phyloP scores from a whole-genome alignment of 2,329 filamentous ascomycete genomes.

The Simplicillium aogashimaense region DNA sequence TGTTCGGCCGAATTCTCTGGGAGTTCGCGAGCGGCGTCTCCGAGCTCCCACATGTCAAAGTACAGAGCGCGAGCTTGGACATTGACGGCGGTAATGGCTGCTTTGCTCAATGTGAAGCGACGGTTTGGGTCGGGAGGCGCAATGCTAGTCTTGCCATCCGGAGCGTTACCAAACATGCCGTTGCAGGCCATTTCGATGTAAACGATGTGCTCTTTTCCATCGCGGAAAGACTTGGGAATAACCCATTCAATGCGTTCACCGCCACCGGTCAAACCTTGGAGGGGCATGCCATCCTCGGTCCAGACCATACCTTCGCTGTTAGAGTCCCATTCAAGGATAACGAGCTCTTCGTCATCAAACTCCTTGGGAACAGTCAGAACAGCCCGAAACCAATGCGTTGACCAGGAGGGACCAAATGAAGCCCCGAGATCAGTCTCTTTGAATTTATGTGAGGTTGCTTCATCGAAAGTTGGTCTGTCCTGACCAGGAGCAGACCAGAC shows the following conservation, averaged over 20 bases:
- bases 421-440: slow-evolving; percentile 64
- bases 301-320: slow-evolving; percentile 93
- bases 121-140: slow-evolving; percentile 81
- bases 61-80: slow-evolving; percentile 71
- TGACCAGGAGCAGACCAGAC: slow-evolving; percentile 78
- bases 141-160: slow-evolving; percentile 67
- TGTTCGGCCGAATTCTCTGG: slow-evolving; percentile 80
- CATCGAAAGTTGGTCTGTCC: slow-evolving; percentile 74
- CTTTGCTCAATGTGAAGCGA: slow-evolving; percentile 65
- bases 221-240: slow-evolving; percentile 68
- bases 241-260: slow-evolving; percentile 89
- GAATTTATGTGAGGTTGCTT: slow-evolving; percentile 69
- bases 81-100: slow-evolving; percentile 85
- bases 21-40: slow-evolving; percentile 86
- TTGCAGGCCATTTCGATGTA: slow-evolving; percentile 99
- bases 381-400: slow-evolving; percentile 94
- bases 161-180: slow-evolving; percentile 91
- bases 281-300: slow-evolving; percentile 77
- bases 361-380: slow-evolving; percentile 66
- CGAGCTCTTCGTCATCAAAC: slow-evolving; percentile 62
- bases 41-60: slow-evolving; percentile 94
- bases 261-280: slow-evolving; percentile 85
- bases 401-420: slow-evolving; percentile 88
- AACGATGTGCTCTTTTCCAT: slow-evolving; percentile 78
- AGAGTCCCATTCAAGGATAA: slow-evolving; percentile 96